Percentiles rank a stretch among this genome's conserved stretches.
phyloP scores from a whole-genome alignment of 1,139 yeast species.

The Suhomyces wounanorum region DNA sequence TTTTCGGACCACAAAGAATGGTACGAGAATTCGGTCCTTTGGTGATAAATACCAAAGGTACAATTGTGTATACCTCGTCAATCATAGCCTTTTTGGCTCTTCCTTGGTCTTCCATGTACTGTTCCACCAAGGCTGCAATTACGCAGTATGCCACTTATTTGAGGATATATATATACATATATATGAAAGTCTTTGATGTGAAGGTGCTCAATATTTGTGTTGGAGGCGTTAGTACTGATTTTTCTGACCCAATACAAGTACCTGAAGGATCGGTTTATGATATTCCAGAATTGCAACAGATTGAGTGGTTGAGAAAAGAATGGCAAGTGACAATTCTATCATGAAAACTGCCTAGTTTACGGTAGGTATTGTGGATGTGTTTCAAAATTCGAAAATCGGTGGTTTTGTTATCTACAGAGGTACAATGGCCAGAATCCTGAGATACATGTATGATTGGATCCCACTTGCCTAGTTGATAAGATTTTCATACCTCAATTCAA shows the following conservation, averaged over 20 bases:
- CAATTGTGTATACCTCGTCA: slow-evolving; percentile 75
- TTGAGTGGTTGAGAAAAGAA: slow-evolving; percentile 55
- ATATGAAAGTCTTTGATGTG: slow-evolving; percentile 73
- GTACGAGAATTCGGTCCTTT: slow-evolving; percentile 60
- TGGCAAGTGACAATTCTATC: slow-evolving; percentile 58
- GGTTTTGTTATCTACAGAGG: slow-evolving; percentile 57
- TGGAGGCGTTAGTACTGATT: slow-evolving; percentile 63
- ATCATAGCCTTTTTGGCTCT: slow-evolving; percentile 67
- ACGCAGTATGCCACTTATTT: slow-evolving; percentile 67
- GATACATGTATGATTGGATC: slow-evolving; percentile 49
- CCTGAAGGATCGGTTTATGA: slow-evolving; percentile 59
- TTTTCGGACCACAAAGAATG: slow-evolving; percentile 66
- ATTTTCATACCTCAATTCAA: slow-evolving; percentile 51
- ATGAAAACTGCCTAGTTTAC: slow-evolving; percentile 62
- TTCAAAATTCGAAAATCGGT: slow-evolving; percentile 45
- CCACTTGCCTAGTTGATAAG: slow-evolving; percentile 56
- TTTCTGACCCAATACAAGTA: slow-evolving; percentile 52
- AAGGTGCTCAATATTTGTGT: slow-evolving; percentile 70
- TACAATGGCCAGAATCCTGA: slow-evolving; percentile 41
- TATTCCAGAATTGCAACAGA: slow-evolving; percentile 50
- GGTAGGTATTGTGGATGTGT: slow-evolving; percentile 51
- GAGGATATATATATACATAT: slow-evolving; percentile 66
- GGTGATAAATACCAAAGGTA: slow-evolving; percentile 67
- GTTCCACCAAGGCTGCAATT: slow-evolving; percentile 77
- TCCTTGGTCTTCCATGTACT: slow-evolving; percentile 70